Base-by-base conservation (phyloP, 1,284 basidiomycete genomes). In the Ustilago lituana region DNA sequence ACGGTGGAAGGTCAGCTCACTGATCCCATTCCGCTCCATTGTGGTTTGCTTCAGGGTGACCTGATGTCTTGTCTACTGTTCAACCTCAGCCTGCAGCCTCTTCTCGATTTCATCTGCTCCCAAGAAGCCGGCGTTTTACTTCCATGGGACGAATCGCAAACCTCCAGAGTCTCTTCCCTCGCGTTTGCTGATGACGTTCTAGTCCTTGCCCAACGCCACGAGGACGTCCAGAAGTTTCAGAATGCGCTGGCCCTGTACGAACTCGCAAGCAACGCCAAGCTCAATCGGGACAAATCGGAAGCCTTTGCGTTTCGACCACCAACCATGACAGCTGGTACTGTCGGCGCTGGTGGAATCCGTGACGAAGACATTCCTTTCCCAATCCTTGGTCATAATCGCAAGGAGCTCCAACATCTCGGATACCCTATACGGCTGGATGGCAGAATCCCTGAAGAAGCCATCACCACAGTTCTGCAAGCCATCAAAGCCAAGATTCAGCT, bases 41-140 rank as follows among this genome's bases (percentile, higher is more conserved):
- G 48, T 29, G 38, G 48, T 5, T 11, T 51, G 5, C 38, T 51
- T 10, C 48, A 51, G 20, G 48, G 38, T 14, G 48, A 51, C 23
- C 48, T 38, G 5, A 51, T 51, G 48, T 51, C 48, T 29, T 51
- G 48, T 22, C 38, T 51, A 8, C 48, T 51, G 2, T 51, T 39
- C 48, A 51, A 51, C 38, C 29, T 51, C 19, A 51, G 37, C 14
- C 38, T 51, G 10, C 48, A 51, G 22, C 48, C 48, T 14, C 26
- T 51, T 23, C 48, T 51, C 20, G 48, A 51, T 20, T 29, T 20
- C 23, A 38, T 39, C n/a, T 31, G 31, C 20, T 8, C 12, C 6
- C n/a, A 33, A 38, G 37, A 40, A 17, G 27, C 38, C 4, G 48
- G 48, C 5, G 38, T 41, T 5, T 17, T 14, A 11, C 22, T 51